Evolutionary conservation across 495 filamentous ascomycete genomes (phyloP).

Genomic region (Tuber brumale): DNA sequence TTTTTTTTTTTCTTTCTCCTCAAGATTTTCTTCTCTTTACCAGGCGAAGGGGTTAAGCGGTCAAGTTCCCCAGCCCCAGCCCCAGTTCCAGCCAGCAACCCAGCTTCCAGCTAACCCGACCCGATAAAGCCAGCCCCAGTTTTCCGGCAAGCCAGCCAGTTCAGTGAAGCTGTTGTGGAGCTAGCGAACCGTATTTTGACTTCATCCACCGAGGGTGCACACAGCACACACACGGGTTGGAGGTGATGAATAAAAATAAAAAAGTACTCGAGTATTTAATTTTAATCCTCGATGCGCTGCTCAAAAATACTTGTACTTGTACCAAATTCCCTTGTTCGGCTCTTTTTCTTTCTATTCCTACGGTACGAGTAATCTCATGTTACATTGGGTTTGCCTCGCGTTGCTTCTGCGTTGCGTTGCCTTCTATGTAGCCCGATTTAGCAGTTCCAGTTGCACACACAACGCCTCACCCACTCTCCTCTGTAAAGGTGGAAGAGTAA

Average conservation of each 20-base stretch:
- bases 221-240: too few relatives aligned
- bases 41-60: background rate
- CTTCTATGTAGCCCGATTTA: background rate
- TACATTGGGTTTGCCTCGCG: background rate
- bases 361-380: background rate
- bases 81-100: background rate
- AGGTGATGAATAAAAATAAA: too few relatives aligned
- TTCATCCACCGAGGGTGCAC: background rate
- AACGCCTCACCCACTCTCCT: too few relatives aligned
- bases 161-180: background rate
- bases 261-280: too few relatives aligned
- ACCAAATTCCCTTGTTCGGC: background rate
- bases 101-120: background rate
- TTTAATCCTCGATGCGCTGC: background rate
- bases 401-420: background rate
- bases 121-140: too few relatives aligned
- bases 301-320: background rate
- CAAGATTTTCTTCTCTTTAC: background rate
- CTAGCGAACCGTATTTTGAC: background rate
- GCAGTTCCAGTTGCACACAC: background rate
- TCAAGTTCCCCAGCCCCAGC: background rate
- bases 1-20: background rate
- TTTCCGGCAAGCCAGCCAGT: background rate
- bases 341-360: background rate
- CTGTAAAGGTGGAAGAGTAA: too few relatives aligned